A percentile compares a stretch with the other conserved stretches of the same genome.
Conservation (phyloP, 768 basidiomycete species). For the Amylocystis lapponica region DNA sequence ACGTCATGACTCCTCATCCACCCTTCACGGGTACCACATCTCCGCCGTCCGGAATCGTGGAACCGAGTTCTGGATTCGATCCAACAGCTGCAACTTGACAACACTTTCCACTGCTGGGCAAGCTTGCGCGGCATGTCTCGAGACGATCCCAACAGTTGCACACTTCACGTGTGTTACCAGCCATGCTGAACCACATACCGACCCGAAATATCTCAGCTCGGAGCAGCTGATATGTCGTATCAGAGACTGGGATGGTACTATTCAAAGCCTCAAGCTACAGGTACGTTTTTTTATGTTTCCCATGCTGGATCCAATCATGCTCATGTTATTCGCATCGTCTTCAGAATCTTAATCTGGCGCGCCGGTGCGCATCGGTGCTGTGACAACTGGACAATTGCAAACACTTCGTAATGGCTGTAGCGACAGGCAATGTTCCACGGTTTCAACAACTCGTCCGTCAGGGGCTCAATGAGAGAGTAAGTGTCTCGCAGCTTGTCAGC, state of each 20-base stretch:
- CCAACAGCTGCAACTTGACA: not conserved
- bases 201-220: constrained; percentile 3
- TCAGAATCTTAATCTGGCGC: constrained; percentile 4
- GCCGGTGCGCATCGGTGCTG: not conserved
- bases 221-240: constrained; percentile 1
- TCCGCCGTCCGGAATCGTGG: constrained; percentile 3
- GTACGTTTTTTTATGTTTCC: constrained; percentile 1
- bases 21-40: constrained; percentile 3
- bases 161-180: constrained; percentile 1
- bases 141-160: not conserved
- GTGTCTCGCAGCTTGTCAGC: constrained; percentile 11
- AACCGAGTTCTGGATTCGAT: not conserved
- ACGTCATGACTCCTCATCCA: not conserved
- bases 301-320: no score
- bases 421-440: constrained; percentile 19
- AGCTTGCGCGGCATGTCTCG: not conserved
- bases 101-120: not conserved
- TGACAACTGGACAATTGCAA: not conserved
- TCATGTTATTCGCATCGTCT: not conserved
- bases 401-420: constrained; percentile 12
- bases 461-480: constrained; percentile 10
- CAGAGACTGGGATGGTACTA: not conserved
- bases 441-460: constrained; percentile 23
- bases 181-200: constrained; percentile 1
- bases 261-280: constrained; percentile 1